These are phyloP conservation scores for Scleromitrula shiraiana DNA, from an alignment of 2,329 filamentous ascomycete genomes.

Conservation along the genomic window DNA sequence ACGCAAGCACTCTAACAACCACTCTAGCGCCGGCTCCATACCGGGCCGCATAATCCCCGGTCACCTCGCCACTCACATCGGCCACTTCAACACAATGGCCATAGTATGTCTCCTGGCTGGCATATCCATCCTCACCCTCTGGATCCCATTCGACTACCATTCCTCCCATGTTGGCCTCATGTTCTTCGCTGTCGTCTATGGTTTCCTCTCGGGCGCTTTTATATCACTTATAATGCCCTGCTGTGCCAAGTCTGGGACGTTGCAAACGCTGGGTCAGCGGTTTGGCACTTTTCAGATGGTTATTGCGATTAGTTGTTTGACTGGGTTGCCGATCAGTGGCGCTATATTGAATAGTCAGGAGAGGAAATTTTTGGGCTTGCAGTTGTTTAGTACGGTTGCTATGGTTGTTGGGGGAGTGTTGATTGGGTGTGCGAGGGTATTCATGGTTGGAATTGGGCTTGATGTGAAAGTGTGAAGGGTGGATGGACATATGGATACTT, in stretches of 20 bases:
- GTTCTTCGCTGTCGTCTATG: slow-evolving; percentile 59
- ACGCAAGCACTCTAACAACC: slow-evolving; percentile 35
- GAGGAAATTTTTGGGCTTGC: not conserved
- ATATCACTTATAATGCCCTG: slow-evolving; percentile 54
- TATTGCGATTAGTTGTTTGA: slow-evolving; percentile 8
- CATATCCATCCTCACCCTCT: slow-evolving; percentile 41
- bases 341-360: slow-evolving; percentile 1
- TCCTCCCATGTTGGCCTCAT: slow-evolving; percentile 37
- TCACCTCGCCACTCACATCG: slow-evolving; percentile 43
- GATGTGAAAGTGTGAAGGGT: no score
- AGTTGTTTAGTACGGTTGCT: not conserved
- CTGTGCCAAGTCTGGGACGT: slow-evolving; percentile 45
- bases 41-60: slow-evolving; percentile 33
- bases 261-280: slow-evolving; percentile 28
- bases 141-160: slow-evolving; percentile 44
- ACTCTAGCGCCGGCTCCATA: slow-evolving; percentile 36
- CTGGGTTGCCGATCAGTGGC: slow-evolving; percentile 10
- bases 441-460: no score
- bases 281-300: slow-evolving; percentile 27
- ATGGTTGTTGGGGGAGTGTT: no score
- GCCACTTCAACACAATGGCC: slow-evolving; percentile 44
- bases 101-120: slow-evolving; percentile 36
- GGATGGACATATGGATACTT: no score
- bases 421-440: no score
- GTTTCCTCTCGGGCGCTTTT: slow-evolving; percentile 58